Percentiles rank a stretch among this genome's conserved stretches.
Conservation (phyloP, 2,329 filamentous ascomycete species). For the Geosmithia flava region DNA sequence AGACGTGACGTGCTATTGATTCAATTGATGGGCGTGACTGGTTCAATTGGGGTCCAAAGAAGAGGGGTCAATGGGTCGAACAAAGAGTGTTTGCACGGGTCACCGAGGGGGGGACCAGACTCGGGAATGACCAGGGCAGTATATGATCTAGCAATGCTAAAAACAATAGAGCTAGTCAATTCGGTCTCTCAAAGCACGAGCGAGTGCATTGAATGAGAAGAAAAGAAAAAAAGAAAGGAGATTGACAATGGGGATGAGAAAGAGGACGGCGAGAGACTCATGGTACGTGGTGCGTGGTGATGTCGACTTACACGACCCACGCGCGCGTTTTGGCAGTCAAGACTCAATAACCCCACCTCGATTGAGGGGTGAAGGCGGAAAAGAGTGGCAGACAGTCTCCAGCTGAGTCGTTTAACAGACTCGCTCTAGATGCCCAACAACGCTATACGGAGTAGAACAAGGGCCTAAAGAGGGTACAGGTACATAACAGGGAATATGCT, state of each 20-base stretch:
- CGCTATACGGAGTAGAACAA: no score
- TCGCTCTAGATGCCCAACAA: no score
- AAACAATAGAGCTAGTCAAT: background rate
- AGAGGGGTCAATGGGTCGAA: background rate
- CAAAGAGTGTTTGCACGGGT: background rate
- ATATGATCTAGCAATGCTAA: no score
- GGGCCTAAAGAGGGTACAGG: no score
- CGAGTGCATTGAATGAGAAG: background rate
- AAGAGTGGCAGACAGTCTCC: no score
- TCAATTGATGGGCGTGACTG: constrained; percentile 1
- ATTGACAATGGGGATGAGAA: background rate
- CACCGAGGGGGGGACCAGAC: no score
- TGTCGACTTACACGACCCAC: background rate
- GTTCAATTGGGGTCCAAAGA: background rate
- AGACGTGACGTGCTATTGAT: background rate
- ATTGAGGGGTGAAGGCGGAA: no score
- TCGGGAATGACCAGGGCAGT: no score
- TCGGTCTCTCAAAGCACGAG: background rate
- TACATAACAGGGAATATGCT: no score
- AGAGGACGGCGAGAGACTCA: background rate
- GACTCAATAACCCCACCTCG: background rate
- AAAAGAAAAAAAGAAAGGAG: background rate
- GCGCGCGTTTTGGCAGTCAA: background rate
- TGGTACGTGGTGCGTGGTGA: background rate
- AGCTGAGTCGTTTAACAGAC: no score